These are phyloP conservation scores for Aspergillus fumigatiaffinis DNA, from an alignment of 2,329 filamentous ascomycete genomes.

Conservation along the genomic window DNA sequence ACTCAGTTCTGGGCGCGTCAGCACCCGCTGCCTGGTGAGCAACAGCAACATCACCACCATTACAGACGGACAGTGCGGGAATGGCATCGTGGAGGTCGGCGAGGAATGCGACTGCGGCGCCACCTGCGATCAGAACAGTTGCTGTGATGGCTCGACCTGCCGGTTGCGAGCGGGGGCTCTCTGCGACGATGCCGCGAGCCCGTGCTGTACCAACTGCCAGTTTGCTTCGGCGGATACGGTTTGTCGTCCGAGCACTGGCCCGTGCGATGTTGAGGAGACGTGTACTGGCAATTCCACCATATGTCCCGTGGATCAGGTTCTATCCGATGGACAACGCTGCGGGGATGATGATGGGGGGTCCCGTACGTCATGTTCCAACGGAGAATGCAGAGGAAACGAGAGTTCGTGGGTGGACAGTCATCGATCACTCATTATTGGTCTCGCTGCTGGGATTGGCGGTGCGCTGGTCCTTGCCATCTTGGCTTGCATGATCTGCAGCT, in stretches of 20 bases:
- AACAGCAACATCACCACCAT: slow-evolving; percentile 49
- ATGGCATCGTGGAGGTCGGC: slow-evolving; percentile 83
- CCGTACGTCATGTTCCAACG: slow-evolving; percentile 5
- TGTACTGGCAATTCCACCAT: slow-evolving; percentile 4
- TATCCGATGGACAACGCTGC: slow-evolving; percentile 5
- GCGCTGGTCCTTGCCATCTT: slow-evolving; percentile 7
- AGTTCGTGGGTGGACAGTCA: slow-evolving; percentile 12
- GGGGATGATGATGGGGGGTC: background rate
- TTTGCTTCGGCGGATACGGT: slow-evolving; percentile 3
- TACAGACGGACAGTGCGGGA: slow-evolving; percentile 59
- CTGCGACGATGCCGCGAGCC: slow-evolving; percentile 8
- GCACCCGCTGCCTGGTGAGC: slow-evolving; percentile 66
- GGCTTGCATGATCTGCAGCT: slow-evolving; percentile 7
- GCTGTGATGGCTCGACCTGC: slow-evolving; percentile 19
- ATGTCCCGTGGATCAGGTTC: slow-evolving; percentile 7
- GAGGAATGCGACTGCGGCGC: slow-evolving; percentile 88
- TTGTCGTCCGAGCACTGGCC: slow-evolving; percentile 2
- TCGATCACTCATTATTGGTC: slow-evolving; percentile 9
- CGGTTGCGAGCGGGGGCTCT: slow-evolving; percentile 8
- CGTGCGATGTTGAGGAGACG: slow-evolving; percentile 8
- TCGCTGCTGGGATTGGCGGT: slow-evolving; percentile 12
- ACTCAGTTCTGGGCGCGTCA: slow-evolving; percentile 66
- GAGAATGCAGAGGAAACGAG: slow-evolving; percentile 2
- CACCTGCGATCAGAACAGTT: slow-evolving; percentile 20
- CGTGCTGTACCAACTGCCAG: slow-evolving; percentile 9